A percentile compares a stretch with the other conserved stretches of the same genome.
Conservation (phyloP, 352 stramenopile genomes). For the Pythium aquatile region DNA sequence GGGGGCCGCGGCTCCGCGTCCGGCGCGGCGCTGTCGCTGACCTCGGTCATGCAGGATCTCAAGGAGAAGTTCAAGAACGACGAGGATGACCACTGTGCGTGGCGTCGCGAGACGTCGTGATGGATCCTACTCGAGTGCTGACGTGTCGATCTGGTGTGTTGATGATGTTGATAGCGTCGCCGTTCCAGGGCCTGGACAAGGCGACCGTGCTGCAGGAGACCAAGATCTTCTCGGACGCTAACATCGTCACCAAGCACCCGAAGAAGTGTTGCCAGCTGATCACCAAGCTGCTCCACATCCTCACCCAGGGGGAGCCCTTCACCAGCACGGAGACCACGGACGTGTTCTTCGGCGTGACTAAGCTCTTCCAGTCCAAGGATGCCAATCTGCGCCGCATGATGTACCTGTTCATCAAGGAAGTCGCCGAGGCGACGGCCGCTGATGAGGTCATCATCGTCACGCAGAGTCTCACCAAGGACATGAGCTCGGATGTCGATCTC, state of each 20-base stretch:
- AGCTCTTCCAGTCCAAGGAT: conserved; percentile 99
- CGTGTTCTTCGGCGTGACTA: conserved; percentile 99
- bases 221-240: conserved; percentile 98
- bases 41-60: conserved; percentile 93
- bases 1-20: conserved; percentile 31
- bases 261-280: conserved; percentile 99
- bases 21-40: conserved; percentile 54
- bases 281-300: conserved; percentile 98
- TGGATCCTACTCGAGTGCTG: background rate
- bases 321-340: conserved; percentile 95
- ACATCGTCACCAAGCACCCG: conserved; percentile 95
- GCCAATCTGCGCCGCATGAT: conserved; percentile 97
- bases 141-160: background rate
- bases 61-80: conserved; percentile 99
- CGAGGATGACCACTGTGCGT: conserved; percentile 90
- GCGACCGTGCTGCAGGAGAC: conserved; percentile 97
- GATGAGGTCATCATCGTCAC: conserved; percentile 99
- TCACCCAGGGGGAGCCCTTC: conserved; percentile 97
- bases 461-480: conserved; percentile 99
- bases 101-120: background rate
- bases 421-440: conserved; percentile 90
- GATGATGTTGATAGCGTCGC: conserved; percentile 55
- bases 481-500: conserved; percentile 97
- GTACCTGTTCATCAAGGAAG: conserved; percentile 99
- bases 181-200: conserved; percentile 95